Conservation (phyloP, 495 filamentous ascomycete genomes). For the Penicillium roqueforti region DNA sequence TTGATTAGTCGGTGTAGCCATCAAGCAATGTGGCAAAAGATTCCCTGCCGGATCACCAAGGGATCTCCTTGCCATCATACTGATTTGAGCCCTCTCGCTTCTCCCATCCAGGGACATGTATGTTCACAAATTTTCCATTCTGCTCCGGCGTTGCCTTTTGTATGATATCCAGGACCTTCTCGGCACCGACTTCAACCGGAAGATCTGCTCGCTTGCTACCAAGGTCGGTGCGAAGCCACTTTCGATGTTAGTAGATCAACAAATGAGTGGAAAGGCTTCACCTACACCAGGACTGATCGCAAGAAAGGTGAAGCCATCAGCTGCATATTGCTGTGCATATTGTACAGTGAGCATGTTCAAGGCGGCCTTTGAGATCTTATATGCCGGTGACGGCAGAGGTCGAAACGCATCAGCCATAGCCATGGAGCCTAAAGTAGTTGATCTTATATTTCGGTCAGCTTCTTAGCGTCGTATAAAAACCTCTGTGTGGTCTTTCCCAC, state of each 20-base stretch:
- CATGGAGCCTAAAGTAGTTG: conserved; percentile 45
- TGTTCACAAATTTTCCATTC: conserved; percentile 46
- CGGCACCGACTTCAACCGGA: conserved; percentile 37
- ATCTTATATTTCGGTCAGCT: conserved; percentile 13
- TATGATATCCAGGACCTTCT: conserved; percentile 44
- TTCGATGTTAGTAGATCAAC: conserved; percentile 8
- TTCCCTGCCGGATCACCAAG: conserved; percentile 24
- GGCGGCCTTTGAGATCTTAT: conserved; percentile 51
- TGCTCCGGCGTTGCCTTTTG: conserved; percentile 27
- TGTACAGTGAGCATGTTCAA: conserved; percentile 49
- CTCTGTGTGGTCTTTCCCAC: background rate
- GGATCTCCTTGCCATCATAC: conserved; percentile 35
- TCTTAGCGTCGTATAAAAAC: background rate
- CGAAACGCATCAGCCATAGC: conserved; percentile 17
- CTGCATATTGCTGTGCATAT: conserved; percentile 38
- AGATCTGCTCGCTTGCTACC: conserved; percentile 44
- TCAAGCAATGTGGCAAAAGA: background rate
- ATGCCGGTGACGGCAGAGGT: conserved; percentile 34
- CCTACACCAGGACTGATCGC: conserved; percentile 46
- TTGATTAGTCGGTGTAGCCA: background rate
- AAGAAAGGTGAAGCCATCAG: conserved; percentile 44
- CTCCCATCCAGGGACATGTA: conserved; percentile 44
- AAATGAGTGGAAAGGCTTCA: background rate
- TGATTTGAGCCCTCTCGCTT: conserved; percentile 27
- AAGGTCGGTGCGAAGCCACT: conserved; percentile 51